Evolutionary conservation across 257 asterid species (phyloP).

Genomic region (Solanum chaucha): DNA sequence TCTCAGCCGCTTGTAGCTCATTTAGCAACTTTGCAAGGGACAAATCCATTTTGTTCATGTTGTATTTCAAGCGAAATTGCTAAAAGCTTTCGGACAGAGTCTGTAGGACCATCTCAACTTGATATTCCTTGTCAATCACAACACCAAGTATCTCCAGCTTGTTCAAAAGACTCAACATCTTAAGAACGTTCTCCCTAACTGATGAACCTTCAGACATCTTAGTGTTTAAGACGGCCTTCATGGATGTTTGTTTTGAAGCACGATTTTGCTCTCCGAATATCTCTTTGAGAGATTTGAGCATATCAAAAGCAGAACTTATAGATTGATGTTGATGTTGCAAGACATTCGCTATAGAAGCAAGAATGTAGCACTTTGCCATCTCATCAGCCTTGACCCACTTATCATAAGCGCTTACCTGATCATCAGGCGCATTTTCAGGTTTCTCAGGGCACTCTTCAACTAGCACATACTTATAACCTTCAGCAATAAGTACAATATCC

Average conservation of each 20-base stretch:
- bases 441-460: too few relatives aligned
- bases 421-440: not conserved
- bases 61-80: not conserved
- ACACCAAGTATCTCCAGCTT: not conserved
- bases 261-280: not conserved
- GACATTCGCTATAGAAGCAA: not conserved
- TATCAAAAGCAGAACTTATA: not conserved
- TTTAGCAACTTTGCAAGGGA: not conserved
- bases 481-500: not conserved
- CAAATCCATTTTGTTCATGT: not conserved
- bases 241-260: not conserved
- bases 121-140: not conserved
- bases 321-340: not conserved
- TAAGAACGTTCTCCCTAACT: not conserved
- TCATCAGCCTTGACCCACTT: not conserved
- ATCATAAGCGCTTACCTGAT: too few relatives aligned
- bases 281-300: not conserved
- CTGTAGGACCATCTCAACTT: not conserved
- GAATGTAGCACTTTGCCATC: not conserved
- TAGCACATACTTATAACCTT: not conserved
- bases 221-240: not conserved
- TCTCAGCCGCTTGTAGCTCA: not conserved
- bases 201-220: not conserved
- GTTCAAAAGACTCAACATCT: not conserved
- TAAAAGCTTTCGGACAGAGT: not conserved